These are phyloP conservation scores for Cercospora brassicicola DNA, from an alignment of 2,329 filamentous ascomycete species.

Conservation along the genomic window DNA sequence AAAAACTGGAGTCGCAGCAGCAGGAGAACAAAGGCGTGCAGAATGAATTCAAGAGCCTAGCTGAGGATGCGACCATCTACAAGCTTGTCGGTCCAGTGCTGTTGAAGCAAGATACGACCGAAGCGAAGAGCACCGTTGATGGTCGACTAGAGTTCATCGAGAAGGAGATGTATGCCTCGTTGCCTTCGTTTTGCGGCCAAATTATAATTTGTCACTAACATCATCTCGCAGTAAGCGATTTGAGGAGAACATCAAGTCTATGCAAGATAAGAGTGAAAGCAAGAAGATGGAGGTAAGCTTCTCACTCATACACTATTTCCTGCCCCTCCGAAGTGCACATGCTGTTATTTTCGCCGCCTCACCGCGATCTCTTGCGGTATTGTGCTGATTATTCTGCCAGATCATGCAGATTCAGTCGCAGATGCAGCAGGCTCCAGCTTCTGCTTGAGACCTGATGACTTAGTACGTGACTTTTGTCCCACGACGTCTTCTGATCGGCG, in stretches of 20 bases:
- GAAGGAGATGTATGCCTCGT: slow-evolving; percentile 75
- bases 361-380: background rate
- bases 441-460: background rate
- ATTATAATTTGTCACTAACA: background rate
- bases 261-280: slow-evolving; percentile 64
- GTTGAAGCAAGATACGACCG: slow-evolving; percentile 87
- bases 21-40: slow-evolving; percentile 90
- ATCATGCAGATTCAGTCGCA: slow-evolving; percentile 44
- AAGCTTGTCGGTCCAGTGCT: slow-evolving; percentile 92
- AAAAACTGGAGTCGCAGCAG: slow-evolving; percentile 90
- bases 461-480: background rate
- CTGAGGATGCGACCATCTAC: slow-evolving; percentile 86
- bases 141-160: slow-evolving; percentile 88
- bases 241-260: slow-evolving; percentile 64
- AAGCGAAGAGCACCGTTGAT: slow-evolving; percentile 88
- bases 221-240: slow-evolving; percentile 58
- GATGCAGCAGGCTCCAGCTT: slow-evolving; percentile 37
- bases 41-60: slow-evolving; percentile 78
- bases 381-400: slow-evolving; percentile 2
- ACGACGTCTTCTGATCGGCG: background rate
- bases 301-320: too few species aligned
- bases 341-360: background rate
- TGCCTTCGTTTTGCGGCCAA: background rate
- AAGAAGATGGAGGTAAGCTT: slow-evolving; percentile 67
- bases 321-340: background rate